phyloP scores from a whole-genome alignment of 768 basidiomycete genomes.

The Candolleomyces efflorescens region DNA sequence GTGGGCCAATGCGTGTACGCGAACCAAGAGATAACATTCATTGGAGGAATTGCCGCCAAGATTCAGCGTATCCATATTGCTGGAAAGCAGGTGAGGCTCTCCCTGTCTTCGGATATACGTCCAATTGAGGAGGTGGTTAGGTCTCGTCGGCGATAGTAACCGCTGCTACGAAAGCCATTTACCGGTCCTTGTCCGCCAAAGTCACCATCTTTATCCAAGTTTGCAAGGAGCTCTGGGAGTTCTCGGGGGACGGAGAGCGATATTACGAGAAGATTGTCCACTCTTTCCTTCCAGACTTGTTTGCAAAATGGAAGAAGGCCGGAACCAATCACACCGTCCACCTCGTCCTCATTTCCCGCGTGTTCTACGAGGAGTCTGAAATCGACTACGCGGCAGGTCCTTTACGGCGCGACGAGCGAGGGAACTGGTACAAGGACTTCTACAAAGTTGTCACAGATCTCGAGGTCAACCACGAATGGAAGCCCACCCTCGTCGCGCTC shows the following conservation, averaged over 20 bases:
- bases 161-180: slow-evolving; percentile 80
- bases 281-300: slow-evolving; percentile 89
- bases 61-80: slow-evolving; percentile 74
- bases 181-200: slow-evolving; percentile 86
- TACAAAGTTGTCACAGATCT: slow-evolving; percentile 94
- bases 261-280: slow-evolving; percentile 98
- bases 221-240: slow-evolving; percentile 94
- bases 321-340: slow-evolving; percentile 92
- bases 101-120: slow-evolving; percentile 1
- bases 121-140: slow-evolving; percentile 30
- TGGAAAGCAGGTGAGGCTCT: slow-evolving; percentile 52
- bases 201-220: slow-evolving; percentile 95
- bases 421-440: slow-evolving; percentile 89
- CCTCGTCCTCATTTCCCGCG: slow-evolving; percentile 90
- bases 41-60: slow-evolving; percentile 78
- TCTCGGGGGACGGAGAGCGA: slow-evolving; percentile 92
- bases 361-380: slow-evolving; percentile 81
- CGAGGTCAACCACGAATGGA: slow-evolving; percentile 86
- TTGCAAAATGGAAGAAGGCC: slow-evolving; percentile 77
- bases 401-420: slow-evolving; percentile 69
- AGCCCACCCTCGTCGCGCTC: slow-evolving; percentile 76
- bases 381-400: slow-evolving; percentile 81
- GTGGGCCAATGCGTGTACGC: slow-evolving; percentile 78
- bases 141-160: slow-evolving; percentile 82
- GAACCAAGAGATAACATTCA: slow-evolving; percentile 81